Conservation (phyloP, 2,329 filamentous ascomycete species). For the Aspergillus sp. region DNA sequence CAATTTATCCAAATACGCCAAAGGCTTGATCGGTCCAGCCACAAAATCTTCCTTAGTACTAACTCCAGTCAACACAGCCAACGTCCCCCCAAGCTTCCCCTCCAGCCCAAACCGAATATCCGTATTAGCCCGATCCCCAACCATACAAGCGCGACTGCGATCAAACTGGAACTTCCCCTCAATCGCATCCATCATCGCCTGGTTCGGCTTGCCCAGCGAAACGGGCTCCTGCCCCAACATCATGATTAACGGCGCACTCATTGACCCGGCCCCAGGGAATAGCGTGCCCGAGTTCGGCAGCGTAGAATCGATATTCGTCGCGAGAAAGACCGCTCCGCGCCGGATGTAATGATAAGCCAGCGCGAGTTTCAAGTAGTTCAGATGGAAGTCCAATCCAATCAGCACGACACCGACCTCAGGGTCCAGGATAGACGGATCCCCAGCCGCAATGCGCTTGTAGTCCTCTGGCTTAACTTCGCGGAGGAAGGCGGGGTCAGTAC, state of each 20-base stretch:
- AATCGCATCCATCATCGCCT: constrained; percentile 99
- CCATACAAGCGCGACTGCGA: constrained; percentile 81
- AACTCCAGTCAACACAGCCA: constrained; percentile 87
- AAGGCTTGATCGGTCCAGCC: constrained; percentile 65
- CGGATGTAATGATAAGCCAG: constrained; percentile 80
- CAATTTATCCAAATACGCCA: constrained; percentile 76
- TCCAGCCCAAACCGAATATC: constrained; percentile 95
- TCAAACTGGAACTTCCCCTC: constrained; percentile 93
- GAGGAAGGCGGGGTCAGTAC: constrained; percentile 71
- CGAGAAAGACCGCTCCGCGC: constrained; percentile 74
- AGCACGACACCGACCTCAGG: constrained; percentile 85
- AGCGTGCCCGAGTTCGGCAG: constrained; percentile 73
- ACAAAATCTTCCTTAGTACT: constrained; percentile 74
- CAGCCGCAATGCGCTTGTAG: constrained; percentile 65
- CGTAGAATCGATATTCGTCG: constrained; percentile 88
- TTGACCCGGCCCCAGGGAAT: constrained; percentile 86
- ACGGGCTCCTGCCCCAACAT: constrained; percentile 64
- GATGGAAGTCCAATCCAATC: constrained; percentile 83
- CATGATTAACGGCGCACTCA: constrained; percentile 68
- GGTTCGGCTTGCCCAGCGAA: constrained; percentile 85
- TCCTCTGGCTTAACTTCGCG: constrained; percentile 75
- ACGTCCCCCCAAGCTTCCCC: constrained; percentile 79
- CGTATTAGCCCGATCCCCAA: constrained; percentile 87
- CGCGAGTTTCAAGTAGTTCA: constrained; percentile 89
- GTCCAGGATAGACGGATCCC: constrained; percentile 67